Conservation (phyloP, 164 flowering plant genomes). For the Echeveria elegans region DNA sequence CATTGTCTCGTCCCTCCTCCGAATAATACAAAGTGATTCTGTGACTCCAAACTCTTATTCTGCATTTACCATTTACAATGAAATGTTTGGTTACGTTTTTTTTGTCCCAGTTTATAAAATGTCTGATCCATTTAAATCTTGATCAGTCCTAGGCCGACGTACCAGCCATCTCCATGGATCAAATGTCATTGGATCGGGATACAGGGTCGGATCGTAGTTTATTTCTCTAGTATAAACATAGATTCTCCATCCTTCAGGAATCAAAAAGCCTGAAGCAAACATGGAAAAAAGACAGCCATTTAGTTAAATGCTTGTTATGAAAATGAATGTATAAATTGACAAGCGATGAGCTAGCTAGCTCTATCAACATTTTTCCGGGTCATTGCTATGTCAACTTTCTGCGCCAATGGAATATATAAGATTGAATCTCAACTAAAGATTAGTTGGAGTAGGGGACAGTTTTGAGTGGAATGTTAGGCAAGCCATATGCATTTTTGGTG, state of each 20-base stretch:
- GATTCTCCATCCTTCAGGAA: slow-evolving; percentile 71
- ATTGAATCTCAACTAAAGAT: neutral
- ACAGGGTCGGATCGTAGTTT: slow-evolving; percentile 44
- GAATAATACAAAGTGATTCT: slow-evolving; percentile 47
- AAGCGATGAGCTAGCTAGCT: neutral
- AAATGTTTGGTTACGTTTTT: neutral
- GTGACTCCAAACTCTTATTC: slow-evolving; percentile 58
- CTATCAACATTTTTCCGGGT: neutral
- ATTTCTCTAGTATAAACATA: slow-evolving; percentile 66
- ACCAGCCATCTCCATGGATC: slow-evolving; percentile 88
- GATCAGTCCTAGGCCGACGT: neutral
- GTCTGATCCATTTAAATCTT: neutral
- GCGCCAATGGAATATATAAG: neutral
- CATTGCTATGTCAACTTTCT: neutral
- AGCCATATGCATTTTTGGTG: slow-evolving; percentile 3
- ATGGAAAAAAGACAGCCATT: neutral
- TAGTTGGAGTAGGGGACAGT: slow-evolving; percentile 2
- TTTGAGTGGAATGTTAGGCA: slow-evolving; percentile 5
- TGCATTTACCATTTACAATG: slow-evolving; percentile 21
- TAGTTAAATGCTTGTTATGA: neutral
- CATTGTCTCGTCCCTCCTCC: slow-evolving; percentile 84
- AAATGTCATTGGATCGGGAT: slow-evolving; percentile 48
- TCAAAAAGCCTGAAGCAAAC: slow-evolving; percentile 36
- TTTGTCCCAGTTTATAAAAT: neutral
- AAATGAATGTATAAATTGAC: neutral